These are phyloP conservation scores for Aegilops bicornis DNA, from an alignment of 176 grass and related monocot genomes.

Conservation along the genomic window DNA sequence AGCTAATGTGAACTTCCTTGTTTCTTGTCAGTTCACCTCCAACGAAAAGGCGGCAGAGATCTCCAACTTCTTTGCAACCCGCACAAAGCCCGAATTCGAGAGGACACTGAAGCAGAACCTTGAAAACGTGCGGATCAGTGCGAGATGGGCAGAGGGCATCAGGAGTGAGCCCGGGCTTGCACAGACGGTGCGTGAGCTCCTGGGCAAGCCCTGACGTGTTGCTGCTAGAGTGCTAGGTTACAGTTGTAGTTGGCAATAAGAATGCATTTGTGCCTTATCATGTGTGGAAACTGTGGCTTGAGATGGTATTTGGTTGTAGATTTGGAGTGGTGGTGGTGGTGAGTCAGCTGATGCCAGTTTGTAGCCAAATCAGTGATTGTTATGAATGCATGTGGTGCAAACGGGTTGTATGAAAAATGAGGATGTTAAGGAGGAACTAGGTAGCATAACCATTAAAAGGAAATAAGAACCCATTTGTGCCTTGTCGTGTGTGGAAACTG, in stretches of 20 bases:
- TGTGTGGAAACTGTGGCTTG: not conserved
- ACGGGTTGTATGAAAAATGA: not conserved
- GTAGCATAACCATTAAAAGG: not conserved
- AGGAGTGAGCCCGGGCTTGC: constrained; percentile 48
- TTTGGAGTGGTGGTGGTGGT: not conserved
- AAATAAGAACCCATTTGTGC: no score
- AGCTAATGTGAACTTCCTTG: not conserved
- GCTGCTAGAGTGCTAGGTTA: not conserved
- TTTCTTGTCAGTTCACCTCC: constrained; percentile 60
- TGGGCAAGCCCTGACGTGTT: constrained; percentile 21
- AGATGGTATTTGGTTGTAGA: not conserved
- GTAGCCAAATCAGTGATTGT: not conserved
- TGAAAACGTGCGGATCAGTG: constrained; percentile 51
- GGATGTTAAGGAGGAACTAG: not conserved
- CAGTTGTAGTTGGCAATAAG: constrained; percentile 21
- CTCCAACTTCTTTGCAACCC: constrained; percentile 56
- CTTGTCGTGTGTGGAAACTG: no score
- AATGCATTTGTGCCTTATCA: no score
- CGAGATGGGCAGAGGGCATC: constrained; percentile 63
- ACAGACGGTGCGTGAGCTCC: constrained; percentile 45
- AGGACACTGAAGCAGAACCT: constrained; percentile 73
- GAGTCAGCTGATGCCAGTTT: not conserved
- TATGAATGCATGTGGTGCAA: not conserved
- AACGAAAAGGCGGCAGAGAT: constrained; percentile 63
- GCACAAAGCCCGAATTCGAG: constrained; percentile 46